Base-by-base conservation (phyloP, 352 stramenopile species). In the Pythium graminicola region DNA sequence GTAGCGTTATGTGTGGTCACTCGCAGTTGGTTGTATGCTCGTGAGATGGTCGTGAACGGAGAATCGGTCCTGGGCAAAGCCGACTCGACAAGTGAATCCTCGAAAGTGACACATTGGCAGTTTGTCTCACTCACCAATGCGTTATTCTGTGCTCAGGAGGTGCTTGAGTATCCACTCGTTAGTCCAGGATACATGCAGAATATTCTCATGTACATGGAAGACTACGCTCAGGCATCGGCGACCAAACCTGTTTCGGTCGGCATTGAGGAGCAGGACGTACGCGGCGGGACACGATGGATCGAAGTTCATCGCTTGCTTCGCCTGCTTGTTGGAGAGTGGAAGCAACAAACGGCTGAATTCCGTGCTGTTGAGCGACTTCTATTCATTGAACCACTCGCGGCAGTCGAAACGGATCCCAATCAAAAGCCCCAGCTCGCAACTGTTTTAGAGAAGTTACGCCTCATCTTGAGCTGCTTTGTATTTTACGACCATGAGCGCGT, bases 391-490 rank as follows among this genome's bases (percentile, higher is more conserved):
- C 72, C 74, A 1, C 48, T 68, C 4, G 11, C 38, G 6, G 55
- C 48, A 1, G 20, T 42, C 13, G 29, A 53, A 17, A 17, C 23
- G 7, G 9, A 19, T 45, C 6, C 54, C 14, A 32, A 23, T 19
- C 27, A 50, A 24, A 22, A 61, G 4, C n/a, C 48, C 38, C 19
- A 39, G 3, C 31, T 61, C 4, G 29, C 28, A 13, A 22, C 22
- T 0, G 47, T 69, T 2, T 36, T 86, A 1, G 73, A 83, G 23
- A 85, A 83, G 38, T 46, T 89, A 22, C 68, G 72, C 0, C 63
- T 89, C 9, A 61, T 89, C 16, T 53, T 89, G 1, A 89, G 73
- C 29, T 87, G 78, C 29, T 83, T 86, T 27, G 62, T 89, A 2
- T 86, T 89, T 60, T 85, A 81, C 29, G 78, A 87, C 26, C 72